phyloP scores from a whole-genome alignment of 2,329 filamentous ascomycete genomes.

The Aspergillus transmontanensis region DNA sequence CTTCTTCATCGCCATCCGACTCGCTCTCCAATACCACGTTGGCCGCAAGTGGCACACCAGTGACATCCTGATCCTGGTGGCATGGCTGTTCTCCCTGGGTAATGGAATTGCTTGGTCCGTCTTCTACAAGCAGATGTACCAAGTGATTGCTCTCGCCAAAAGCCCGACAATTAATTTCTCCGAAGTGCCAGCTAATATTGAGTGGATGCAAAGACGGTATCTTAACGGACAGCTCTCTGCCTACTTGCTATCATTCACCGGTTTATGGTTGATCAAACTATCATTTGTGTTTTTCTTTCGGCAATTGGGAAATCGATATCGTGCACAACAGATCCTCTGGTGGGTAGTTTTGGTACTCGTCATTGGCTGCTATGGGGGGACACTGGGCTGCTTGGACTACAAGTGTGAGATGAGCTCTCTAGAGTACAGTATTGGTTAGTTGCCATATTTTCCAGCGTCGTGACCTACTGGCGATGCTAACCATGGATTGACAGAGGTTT shows the following conservation, averaged over 20 bases:
- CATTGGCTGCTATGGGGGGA: not conserved
- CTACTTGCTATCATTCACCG: slow-evolving; percentile 1
- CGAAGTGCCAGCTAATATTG: not conserved
- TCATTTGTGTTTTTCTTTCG: slow-evolving; percentile 13
- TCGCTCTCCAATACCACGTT: not conserved
- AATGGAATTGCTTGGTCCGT: not conserved
- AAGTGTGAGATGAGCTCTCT: slow-evolving; percentile 1
- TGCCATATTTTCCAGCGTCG: not conserved
- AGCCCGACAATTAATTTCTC: not conserved
- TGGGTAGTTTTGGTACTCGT: slow-evolving; percentile 3
- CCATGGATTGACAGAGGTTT: not conserved
- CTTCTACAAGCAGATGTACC: not conserved
- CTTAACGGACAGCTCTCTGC: slow-evolving; percentile 4
- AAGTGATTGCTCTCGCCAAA: not conserved
- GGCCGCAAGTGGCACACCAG: not conserved
- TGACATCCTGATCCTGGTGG: not conserved
- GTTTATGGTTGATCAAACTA: slow-evolving; percentile 7
- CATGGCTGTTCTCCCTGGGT: not conserved
- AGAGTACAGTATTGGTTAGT: not conserved
- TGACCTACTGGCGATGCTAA: not conserved
- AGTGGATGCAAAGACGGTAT: not conserved
- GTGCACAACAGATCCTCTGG: slow-evolving; percentile 7
- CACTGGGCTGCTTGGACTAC: slow-evolving; percentile 3
- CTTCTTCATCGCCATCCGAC: not conserved
- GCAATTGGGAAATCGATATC: slow-evolving; percentile 5